These are phyloP conservation scores for Thuidium tamariscinum DNA, from an alignment of 225 moss, liverwort and hornwort species.

Conservation along the genomic window DNA sequence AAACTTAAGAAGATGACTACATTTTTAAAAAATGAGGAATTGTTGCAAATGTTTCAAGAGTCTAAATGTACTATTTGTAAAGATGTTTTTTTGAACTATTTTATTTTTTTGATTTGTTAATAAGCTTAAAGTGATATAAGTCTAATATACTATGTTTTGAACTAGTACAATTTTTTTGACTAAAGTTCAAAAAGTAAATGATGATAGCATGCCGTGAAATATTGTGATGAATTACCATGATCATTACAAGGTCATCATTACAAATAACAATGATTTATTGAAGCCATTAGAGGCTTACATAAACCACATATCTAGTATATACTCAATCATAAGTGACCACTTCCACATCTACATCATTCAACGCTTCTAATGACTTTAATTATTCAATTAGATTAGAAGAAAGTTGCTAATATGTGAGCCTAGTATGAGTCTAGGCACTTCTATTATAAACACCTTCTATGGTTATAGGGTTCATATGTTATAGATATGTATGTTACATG, in stretches of 20 bases:
- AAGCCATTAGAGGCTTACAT: neutral
- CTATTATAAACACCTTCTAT: too few relatives aligned
- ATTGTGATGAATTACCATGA: too few relatives aligned
- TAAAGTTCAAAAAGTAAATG: neutral
- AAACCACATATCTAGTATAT: neutral
- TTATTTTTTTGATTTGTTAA: neutral
- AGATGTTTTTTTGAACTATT: neutral
- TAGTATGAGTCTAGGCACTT: too few relatives aligned
- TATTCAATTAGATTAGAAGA: too few relatives aligned
- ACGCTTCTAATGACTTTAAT: too few relatives aligned
- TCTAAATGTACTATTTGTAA: accelerated
- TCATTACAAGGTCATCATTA: too few relatives aligned
- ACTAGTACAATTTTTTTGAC: neutral
- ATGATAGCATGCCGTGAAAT: neutral
- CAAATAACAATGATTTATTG: too few relatives aligned
- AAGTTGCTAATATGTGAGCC: too few relatives aligned
- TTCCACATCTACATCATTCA: neutral
- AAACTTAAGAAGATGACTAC: neutral
- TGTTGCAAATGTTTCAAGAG: neutral
- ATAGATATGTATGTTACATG: too few relatives aligned
- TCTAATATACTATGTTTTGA: neutral
- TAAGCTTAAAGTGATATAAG: neutral
- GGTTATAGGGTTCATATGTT: too few relatives aligned
- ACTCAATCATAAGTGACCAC: too few relatives aligned
- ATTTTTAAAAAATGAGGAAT: neutral